These are phyloP conservation scores for Endoconidiophora laricicola DNA, from an alignment of 2,329 filamentous ascomycete genomes.

Conservation along the genomic window DNA sequence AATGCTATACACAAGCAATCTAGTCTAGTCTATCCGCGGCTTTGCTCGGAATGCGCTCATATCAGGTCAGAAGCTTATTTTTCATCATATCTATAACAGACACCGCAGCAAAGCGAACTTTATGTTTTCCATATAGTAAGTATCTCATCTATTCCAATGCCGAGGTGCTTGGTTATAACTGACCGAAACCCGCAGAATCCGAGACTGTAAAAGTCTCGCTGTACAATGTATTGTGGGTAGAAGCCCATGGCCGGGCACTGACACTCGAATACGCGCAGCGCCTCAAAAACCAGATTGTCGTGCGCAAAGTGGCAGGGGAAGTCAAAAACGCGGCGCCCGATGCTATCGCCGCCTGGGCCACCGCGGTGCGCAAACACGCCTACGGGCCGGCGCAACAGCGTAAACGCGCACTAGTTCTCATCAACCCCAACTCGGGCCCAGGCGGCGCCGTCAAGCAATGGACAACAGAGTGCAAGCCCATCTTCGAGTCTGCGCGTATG, in stretches of 20 bases:
- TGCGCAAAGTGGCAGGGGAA: constrained; percentile 42
- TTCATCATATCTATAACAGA: neutral
- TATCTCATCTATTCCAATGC: neutral
- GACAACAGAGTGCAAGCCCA: constrained; percentile 56
- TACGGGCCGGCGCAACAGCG: constrained; percentile 51
- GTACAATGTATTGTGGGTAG: constrained; percentile 73
- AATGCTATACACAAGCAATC: neutral
- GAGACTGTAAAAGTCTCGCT: neutral
- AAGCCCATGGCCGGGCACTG: constrained; percentile 41
- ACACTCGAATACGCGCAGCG: constrained; percentile 56
- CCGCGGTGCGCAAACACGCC: constrained; percentile 47
- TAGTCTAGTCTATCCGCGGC: neutral
- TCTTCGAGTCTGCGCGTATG: constrained; percentile 71
- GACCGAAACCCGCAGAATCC: constrained; percentile 2
- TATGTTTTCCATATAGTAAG: constrained; percentile 12
- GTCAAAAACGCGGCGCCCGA: constrained; percentile 22
- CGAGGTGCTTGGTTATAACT: neutral
- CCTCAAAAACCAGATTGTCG: constrained; percentile 38
- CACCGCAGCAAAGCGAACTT: constrained; percentile 2
- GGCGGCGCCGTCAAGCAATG: constrained; percentile 60
- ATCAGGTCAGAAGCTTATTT: constrained; percentile 1
- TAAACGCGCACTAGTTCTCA: constrained; percentile 70
- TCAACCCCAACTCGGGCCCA: constrained; percentile 83
- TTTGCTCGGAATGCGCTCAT: neutral
- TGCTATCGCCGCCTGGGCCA: constrained; percentile 43